These are phyloP conservation scores for Pseudogymnoascus sp. DNA, from an alignment of 2,329 filamentous ascomycete genomes.

Conservation along the genomic window DNA sequence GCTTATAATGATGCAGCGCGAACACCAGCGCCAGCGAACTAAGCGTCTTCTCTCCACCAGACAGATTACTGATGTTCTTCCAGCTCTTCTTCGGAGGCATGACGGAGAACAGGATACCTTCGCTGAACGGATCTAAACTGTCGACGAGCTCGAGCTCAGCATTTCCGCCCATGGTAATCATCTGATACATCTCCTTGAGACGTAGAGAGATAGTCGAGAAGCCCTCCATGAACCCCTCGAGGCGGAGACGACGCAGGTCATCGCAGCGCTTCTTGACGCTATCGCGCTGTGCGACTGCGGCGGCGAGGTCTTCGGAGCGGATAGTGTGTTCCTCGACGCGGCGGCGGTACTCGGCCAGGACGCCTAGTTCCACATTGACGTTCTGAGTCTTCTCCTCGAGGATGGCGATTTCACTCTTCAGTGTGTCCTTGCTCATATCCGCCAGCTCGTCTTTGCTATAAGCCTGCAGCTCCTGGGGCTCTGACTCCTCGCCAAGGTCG, in stretches of 20 bases:
- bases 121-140: constrained; percentile 90
- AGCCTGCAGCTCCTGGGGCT: constrained; percentile 60
- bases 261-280: constrained; percentile 86
- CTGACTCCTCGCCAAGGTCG: constrained; percentile 54
- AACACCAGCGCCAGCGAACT: constrained; percentile 94
- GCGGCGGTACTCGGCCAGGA: constrained; percentile 81
- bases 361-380: constrained; percentile 79
- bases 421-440: constrained; percentile 58
- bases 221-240: constrained; percentile 98
- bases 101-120: constrained; percentile 93
- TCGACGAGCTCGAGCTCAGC: constrained; percentile 96
- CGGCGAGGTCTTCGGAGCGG: constrained; percentile 76
- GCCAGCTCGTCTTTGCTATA: constrained; percentile 69
- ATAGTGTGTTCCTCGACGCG: constrained; percentile 76
- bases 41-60: constrained; percentile 94
- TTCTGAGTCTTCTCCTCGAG: constrained; percentile 75
- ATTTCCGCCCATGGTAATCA: constrained; percentile 99
- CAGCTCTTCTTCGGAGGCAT: constrained; percentile 99
- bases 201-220: constrained; percentile 90
- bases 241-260: constrained; percentile 78
- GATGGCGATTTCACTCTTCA: constrained; percentile 60
- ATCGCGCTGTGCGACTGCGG: constrained; percentile 73
- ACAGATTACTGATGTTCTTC: constrained; percentile 98
- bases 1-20: constrained; percentile 95
- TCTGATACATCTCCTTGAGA: constrained; percentile 99